phyloP scores from a whole-genome alignment of 176 grass and related monocot species.

The Poa pratensis region DNA sequence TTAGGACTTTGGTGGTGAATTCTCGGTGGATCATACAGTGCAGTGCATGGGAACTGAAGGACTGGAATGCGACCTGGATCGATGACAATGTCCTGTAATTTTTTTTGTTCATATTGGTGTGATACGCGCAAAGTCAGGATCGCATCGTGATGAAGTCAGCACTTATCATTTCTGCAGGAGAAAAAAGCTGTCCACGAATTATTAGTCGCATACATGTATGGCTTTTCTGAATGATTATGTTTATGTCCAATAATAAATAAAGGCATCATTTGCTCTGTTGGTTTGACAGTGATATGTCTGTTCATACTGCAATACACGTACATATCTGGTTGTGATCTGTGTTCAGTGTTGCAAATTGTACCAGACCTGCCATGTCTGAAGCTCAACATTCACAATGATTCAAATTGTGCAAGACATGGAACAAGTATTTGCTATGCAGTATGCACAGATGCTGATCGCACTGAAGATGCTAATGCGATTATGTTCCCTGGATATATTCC shows the following conservation, averaged over 20 bases:
- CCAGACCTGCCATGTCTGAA: background rate
- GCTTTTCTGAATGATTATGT: too few species aligned
- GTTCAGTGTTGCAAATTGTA: background rate
- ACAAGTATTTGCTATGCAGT: background rate
- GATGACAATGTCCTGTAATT: too few species aligned
- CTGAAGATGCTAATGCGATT: background rate
- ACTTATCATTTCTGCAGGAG: too few species aligned
- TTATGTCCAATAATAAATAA: too few species aligned
- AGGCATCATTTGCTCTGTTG: background rate
- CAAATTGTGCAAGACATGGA: background rate
- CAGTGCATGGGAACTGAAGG: background rate
- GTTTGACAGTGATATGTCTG: too few species aligned
- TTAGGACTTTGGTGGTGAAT: background rate
- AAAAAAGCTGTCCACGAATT: too few species aligned
- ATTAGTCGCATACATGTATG: too few species aligned
- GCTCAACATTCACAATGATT: background rate
- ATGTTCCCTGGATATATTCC: background rate
- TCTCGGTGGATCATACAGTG: background rate
- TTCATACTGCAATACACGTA: background rate
- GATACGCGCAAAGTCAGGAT: too few species aligned
- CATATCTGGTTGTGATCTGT: too few species aligned
- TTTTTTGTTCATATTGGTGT: too few species aligned
- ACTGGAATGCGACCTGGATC: conserved; percentile 24
- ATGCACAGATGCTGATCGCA: background rate
- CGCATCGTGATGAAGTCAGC: too few species aligned